Base-by-base conservation (phyloP, 495 filamentous ascomycete species). In the Evernia prunastri region DNA sequence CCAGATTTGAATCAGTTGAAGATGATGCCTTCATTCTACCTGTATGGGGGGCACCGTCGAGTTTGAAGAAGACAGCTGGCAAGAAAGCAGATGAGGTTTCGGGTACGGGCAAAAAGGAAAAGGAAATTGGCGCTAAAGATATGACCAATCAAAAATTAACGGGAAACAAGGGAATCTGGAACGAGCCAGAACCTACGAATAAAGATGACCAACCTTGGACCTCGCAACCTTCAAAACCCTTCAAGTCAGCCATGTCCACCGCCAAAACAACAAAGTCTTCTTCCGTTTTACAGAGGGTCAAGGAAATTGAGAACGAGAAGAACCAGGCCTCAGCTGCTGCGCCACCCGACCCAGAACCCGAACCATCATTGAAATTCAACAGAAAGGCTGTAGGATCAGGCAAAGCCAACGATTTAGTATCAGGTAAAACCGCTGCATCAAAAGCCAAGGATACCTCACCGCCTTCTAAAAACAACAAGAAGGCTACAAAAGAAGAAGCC, bases 1-100 rank as follows among this genome's bases (percentile, higher is more conserved):
- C n/a, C n/a, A n/a, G n/a, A n/a, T n/a, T n/a, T n/a, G n/a, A n/a
- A n/a, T n/a, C n/a, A n/a, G n/a, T n/a, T n/a, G n/a, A n/a, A n/a
- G 64, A 36, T 29, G 69, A 71, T 33, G 45, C 42, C 7, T 66
- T 60, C 11, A 35, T 47, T n/a, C n/a, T n/a, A n/a, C n/a, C n/a
- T 35, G 51, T 64, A 36, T 70, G 70, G 70, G 68, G 64, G 17
- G 3, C 7, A 72, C 84, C 45, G 76, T 79, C 31, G 79, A n/a
- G n/a, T n/a, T 80, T 23, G 80, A 88, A 67, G 79, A 86, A 67
- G 71, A 71, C 71, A 72, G 79, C 81, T 59, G 83, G 82, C 68
- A 82, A 82, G 68, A 84, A 87, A 66, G 70, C 72, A 53, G 49
- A 53, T 53, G 49, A 53, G 25, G 13, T 31, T 4, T 53, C 4